Percentiles rank a stretch among this genome's conserved stretches.
These are phyloP conservation scores for Aquilaria sinensis DNA, from an alignment of 345 rosid species.

Conservation along the genomic window DNA sequence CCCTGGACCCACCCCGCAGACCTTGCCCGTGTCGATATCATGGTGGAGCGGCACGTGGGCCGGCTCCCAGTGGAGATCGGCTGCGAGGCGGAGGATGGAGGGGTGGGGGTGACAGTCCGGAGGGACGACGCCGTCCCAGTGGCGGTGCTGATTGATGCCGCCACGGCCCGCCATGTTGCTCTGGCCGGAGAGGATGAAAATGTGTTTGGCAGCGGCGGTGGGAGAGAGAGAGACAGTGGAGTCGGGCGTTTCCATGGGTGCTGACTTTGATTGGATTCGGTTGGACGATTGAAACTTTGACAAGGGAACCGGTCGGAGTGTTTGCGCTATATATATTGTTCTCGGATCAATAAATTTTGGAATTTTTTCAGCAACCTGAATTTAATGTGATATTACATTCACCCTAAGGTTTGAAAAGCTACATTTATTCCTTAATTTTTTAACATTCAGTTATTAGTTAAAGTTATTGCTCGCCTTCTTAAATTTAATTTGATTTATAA, in stretches of 20 bases:
- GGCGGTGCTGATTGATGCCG: slow-evolving; percentile 50
- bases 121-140: slow-evolving; percentile 71
- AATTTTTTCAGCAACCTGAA: too few relatives aligned
- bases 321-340: too few relatives aligned
- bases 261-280: too few relatives aligned
- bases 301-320: too few relatives aligned
- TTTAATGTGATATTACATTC: too few relatives aligned
- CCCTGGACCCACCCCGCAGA: slow-evolving; percentile 86
- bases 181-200: slow-evolving; percentile 86
- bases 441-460: too few relatives aligned
- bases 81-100: slow-evolving; percentile 50
- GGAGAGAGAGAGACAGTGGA: background rate
- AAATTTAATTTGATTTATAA: too few relatives aligned
- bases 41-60: slow-evolving; percentile 78
- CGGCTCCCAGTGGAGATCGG: slow-evolving; percentile 60
- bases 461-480: too few relatives aligned
- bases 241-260: slow-evolving; percentile 10
- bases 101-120: slow-evolving; percentile 51
- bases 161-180: slow-evolving; percentile 97
- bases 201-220: slow-evolving; percentile 23
- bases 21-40: slow-evolving; percentile 62
- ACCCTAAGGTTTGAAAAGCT: too few relatives aligned
- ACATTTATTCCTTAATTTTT: too few relatives aligned
- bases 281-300: too few relatives aligned
- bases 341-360: too few relatives aligned